phyloP scores from a whole-genome alignment of 2,329 filamentous ascomycete species.

The Thyridium curvatum region DNA sequence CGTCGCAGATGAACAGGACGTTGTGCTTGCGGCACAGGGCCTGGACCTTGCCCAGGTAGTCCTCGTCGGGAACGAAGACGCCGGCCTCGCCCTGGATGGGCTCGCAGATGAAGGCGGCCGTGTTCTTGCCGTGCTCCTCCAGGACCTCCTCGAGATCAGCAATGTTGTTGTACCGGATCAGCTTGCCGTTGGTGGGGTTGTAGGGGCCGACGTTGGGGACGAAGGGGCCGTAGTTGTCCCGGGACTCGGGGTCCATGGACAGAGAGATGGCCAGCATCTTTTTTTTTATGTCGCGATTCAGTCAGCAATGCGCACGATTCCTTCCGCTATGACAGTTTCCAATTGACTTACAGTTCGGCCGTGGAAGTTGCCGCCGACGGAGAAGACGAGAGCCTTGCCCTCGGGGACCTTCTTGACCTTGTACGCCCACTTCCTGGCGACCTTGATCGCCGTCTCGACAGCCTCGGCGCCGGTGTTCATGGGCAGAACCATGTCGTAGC shows the following conservation, averaged over 20 bases:
- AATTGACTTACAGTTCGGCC: constrained; percentile 70
- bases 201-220: constrained; percentile 79
- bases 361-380: constrained; percentile 90
- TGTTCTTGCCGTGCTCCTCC: constrained; percentile 73
- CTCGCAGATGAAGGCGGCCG: constrained; percentile 90
- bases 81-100: constrained; percentile 97
- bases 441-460: constrained; percentile 92
- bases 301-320: background rate
- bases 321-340: background rate
- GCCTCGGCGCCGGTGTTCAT: constrained; percentile 99
- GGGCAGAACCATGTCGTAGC: constrained; percentile 95
- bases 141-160: constrained; percentile 73
- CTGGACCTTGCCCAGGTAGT: constrained; percentile 75
- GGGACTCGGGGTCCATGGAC: constrained; percentile 90
- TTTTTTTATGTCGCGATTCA: no score
- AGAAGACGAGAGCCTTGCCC: constrained; percentile 78
- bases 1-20: constrained; percentile 91
- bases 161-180: constrained; percentile 82
- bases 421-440: constrained; percentile 96
- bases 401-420: constrained; percentile 87
- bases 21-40: constrained; percentile 92
- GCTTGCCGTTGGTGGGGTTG: constrained; percentile 68
- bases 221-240: constrained; percentile 95
- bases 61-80: constrained; percentile 87
- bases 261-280: constrained; percentile 95